Evolutionary conservation across 768 basidiomycete genomes (phyloP), one percentile per base, ranked within the genome.

Genomic region (Asterophora lycoperdoides): DNA sequence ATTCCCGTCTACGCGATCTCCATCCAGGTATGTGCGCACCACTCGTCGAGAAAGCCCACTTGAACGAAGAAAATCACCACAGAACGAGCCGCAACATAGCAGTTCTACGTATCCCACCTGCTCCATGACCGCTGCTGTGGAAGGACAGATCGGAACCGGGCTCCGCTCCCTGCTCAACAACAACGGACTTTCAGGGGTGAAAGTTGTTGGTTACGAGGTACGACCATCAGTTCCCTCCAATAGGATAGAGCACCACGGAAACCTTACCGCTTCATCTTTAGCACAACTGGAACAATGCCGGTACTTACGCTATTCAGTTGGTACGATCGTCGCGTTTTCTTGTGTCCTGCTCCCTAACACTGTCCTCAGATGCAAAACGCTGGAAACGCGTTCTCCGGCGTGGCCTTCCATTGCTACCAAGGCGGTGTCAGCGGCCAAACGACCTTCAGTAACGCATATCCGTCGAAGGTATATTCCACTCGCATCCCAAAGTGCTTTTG

Each of bases 231-330:
- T n/a, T 15, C 23, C 35, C 8, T 7, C 5, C 23, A 35, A 29
- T 15, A 10, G 9, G 10, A 9, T 17, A 13, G 19, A n/a, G 13
- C n/a, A 8, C 19, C 34, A 4, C 3, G 11, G 33, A 35, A 15
- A 19, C 10, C 36, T 64, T 59, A 64, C 26, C 65, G 53, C 41
- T 76, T 84, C 55, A 33, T 34, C 19, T 23, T 23, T 13, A 61
- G 60, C 87, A 89, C 56, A 89, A 90, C 58, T 90, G 88, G 88
- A 68, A 74, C 43, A 74, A 79, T 51, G 83, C 84, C 11, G 78
- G 69, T 5, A 64, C 70, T 10, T 89, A 89, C 54, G 81, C 87
- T 0, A 72, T 83, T 1, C 78, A 67, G 53, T 74, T 69, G 77
- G 60, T 59, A 50, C 13, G 46, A 45, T 11, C 14, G 8, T 15